A percentile compares a stretch with the other conserved stretches of the same genome.
These are phyloP conservation scores for Naumovozyma dairenensis DNA, from an alignment of 805 yeast species.

Conservation along the genomic window DNA sequence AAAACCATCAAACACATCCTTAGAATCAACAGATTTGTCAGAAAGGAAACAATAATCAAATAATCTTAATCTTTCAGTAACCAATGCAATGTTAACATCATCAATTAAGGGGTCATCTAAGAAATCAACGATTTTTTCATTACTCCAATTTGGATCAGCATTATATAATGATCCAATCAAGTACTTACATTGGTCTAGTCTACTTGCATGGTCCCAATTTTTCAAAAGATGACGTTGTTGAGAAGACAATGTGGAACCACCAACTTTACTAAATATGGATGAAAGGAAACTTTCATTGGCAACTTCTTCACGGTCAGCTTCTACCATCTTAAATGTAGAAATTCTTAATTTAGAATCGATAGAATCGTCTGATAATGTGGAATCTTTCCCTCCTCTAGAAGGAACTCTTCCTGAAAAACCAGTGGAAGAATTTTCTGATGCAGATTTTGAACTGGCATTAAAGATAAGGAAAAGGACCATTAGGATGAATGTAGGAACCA, in stretches of 20 bases:
- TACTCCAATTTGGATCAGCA: slow-evolving; percentile 16
- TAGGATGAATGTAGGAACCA: too few species aligned
- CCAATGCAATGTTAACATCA: slow-evolving; percentile 7
- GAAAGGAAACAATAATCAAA: slow-evolving; percentile 15
- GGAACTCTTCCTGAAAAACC: too few species aligned
- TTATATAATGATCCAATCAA: slow-evolving; percentile 14
- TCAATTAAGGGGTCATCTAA: slow-evolving; percentile 12
- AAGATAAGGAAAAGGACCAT: too few species aligned
- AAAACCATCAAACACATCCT: not conserved
- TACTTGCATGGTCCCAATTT: not conserved
- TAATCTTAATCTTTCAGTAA: slow-evolving; percentile 14
- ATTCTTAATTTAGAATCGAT: too few species aligned
- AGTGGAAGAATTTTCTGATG: too few species aligned
- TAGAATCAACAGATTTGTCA: slow-evolving; percentile 1
- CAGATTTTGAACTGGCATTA: too few species aligned
- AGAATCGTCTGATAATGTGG: too few species aligned
- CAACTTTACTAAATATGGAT: not conserved
- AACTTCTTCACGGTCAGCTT: not conserved
- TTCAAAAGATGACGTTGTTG: not conserved
- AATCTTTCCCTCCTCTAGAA: too few species aligned
- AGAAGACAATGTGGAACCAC: not conserved
- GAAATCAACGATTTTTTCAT: slow-evolving; percentile 9
- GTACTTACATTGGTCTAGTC: slow-evolving; percentile 14
- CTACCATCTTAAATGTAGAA: not conserved
- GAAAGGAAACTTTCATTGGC: not conserved